A percentile compares a stretch with the other conserved stretches of the same genome.
These are phyloP conservation scores for Lomentospora prolificans DNA, from an alignment of 2,329 filamentous ascomycete genomes.

Conservation along the genomic window DNA sequence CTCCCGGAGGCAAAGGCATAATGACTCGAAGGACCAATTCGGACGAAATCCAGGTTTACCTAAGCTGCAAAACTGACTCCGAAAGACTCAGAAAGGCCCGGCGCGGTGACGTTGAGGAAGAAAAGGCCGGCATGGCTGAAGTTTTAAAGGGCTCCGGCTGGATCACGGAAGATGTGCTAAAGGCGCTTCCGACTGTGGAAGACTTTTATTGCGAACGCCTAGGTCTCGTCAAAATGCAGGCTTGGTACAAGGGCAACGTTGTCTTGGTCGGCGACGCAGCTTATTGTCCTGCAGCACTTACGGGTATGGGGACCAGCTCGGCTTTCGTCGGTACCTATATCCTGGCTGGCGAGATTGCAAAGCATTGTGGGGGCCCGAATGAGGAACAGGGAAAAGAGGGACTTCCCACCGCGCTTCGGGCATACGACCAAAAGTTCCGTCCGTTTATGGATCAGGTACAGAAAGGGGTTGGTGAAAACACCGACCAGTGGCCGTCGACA, in stretches of 20 bases:
- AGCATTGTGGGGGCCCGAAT: conserved; percentile 20
- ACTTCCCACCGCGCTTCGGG: conserved; percentile 23
- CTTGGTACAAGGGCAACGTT: conserved; percentile 36
- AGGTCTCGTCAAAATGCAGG: conserved; percentile 32
- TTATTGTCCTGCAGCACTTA: conserved; percentile 35
- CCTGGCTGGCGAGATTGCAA: conserved; percentile 42
- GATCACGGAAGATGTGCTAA: conserved; percentile 28
- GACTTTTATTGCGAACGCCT: conserved; percentile 38
- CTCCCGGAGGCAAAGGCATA: conserved; percentile 24
- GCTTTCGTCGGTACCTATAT: conserved; percentile 43
- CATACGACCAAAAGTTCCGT: conserved; percentile 33
- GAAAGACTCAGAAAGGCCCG: conserved; percentile 18
- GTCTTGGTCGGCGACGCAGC: conserved; percentile 45
- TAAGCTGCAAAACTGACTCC: conserved; percentile 19
- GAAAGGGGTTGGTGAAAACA: conserved; percentile 9
- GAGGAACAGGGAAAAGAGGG: conserved; percentile 3
- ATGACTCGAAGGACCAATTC: conserved; percentile 29
- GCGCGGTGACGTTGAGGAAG: conserved; percentile 22
- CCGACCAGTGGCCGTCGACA: conserved; percentile 1
- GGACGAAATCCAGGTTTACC: conserved; percentile 26
- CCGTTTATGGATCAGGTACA: conserved; percentile 32
- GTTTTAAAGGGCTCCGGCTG: conserved; percentile 33
- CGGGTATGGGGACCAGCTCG: conserved; percentile 41
- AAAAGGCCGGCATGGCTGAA: conserved; percentile 29
- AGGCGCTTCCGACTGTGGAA: conserved; percentile 26